Evolutionary conservation across 495 filamentous ascomycete species (phyloP).

Genomic region (Aspergillus wentii): DNA sequence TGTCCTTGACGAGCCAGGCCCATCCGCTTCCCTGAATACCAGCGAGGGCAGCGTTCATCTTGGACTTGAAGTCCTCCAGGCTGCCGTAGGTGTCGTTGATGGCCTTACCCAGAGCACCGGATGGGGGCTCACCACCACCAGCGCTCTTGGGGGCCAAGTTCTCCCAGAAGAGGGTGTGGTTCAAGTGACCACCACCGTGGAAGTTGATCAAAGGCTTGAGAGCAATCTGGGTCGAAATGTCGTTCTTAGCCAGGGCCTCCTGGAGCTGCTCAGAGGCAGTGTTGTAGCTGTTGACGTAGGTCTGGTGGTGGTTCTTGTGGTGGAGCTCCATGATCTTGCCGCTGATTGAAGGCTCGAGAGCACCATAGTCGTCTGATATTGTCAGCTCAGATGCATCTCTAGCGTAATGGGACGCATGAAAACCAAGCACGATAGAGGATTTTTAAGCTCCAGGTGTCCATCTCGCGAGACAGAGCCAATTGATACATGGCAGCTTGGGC

Average conservation of each 20-base stretch:
- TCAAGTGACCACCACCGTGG: conserved; percentile 91
- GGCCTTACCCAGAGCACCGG: conserved; percentile 57
- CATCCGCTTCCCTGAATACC: conserved; percentile 93
- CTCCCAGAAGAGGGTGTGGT: conserved; percentile 92
- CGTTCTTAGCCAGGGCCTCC: conserved; percentile 45
- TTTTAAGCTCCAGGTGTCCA: too few relatives aligned
- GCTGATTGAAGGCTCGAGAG: conserved; percentile 90
- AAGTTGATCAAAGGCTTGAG: conserved; percentile 91
- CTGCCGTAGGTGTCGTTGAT: conserved; percentile 76
- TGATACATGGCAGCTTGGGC: too few relatives aligned
- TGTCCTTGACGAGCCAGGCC: conserved; percentile 91
- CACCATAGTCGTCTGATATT: conserved; percentile 85
- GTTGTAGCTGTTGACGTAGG: conserved; percentile 68
- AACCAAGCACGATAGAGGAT: too few relatives aligned
- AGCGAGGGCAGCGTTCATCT: conserved; percentile 73
- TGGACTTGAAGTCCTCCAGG: conserved; percentile 67
- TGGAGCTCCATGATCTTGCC: conserved; percentile 97
- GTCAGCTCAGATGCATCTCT: too few relatives aligned
- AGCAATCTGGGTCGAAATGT: conserved; percentile 66
- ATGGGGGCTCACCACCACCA: conserved; percentile 72
- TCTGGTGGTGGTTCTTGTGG: conserved; percentile 67
- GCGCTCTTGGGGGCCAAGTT: conserved; percentile 72
- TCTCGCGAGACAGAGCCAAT: too few relatives aligned
- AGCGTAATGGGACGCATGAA: too few relatives aligned
- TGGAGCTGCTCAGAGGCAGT: conserved; percentile 52